Evolutionary conservation across 2,329 filamentous ascomycete genomes (phyloP).

Genomic region (Colletotrichum shisoi): DNA sequence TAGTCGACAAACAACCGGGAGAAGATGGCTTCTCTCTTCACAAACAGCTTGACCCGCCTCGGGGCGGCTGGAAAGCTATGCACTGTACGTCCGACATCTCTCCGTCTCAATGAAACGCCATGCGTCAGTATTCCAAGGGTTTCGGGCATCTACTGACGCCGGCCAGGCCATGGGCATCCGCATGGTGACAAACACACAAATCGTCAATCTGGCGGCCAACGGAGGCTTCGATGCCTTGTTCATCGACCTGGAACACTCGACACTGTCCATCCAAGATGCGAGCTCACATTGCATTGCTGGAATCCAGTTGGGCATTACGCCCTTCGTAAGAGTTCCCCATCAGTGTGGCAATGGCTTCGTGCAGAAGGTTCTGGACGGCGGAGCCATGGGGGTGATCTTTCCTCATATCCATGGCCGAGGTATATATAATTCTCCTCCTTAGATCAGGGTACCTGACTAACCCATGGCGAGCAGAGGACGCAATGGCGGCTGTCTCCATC

Average conservation of each 20-base stretch:
- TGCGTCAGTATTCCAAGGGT: background rate
- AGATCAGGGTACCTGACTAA: background rate
- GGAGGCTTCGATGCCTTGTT: constrained; percentile 50
- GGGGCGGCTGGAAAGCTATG: constrained; percentile 19
- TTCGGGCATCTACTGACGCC: background rate
- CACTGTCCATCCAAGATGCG: constrained; percentile 45
- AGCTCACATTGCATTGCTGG: constrained; percentile 45
- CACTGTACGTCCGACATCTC: background rate
- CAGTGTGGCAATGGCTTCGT: constrained; percentile 44
- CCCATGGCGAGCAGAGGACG: constrained; percentile 38
- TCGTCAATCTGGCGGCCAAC: constrained; percentile 48
- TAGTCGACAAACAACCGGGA: background rate
- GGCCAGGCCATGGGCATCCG: constrained; percentile 45
- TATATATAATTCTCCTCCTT: background rate
- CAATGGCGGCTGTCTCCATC: constrained; percentile 43
- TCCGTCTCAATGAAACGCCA: background rate
- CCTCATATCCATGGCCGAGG: constrained; percentile 41
- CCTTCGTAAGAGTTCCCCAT: constrained; percentile 43
- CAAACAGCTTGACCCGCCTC: constrained; percentile 22
- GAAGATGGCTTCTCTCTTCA: constrained; percentile 20
- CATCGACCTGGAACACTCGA: constrained; percentile 52
- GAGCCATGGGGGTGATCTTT: constrained; percentile 43
- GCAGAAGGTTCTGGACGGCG: constrained; percentile 43
- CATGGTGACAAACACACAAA: constrained; percentile 43
- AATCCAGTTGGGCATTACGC: constrained; percentile 38